These are phyloP conservation scores for Eucalyptus erythrocorys DNA, from an alignment of 345 rosid species.

Conservation along the genomic window DNA sequence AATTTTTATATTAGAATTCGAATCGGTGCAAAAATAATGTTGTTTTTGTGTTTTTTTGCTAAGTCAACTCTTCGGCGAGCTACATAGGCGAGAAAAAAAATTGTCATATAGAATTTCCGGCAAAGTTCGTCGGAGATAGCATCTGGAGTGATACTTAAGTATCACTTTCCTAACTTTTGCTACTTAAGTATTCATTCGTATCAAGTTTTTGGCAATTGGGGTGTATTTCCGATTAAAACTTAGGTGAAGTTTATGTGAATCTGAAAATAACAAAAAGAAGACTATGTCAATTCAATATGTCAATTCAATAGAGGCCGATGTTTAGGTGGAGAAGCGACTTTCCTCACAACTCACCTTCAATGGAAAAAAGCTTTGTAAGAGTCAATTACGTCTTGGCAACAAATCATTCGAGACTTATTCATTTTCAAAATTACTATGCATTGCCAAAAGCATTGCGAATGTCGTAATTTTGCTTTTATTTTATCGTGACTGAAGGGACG, in stretches of 20 bases:
- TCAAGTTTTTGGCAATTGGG: rapidly evolving
- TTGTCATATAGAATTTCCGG: no score
- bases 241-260: neutral
- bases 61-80: rapidly evolving
- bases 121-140: rapidly evolving
- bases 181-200: rapidly evolving
- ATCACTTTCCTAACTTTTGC: no score
- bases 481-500: neutral
- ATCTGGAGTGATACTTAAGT: no score
- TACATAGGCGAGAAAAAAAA: no score
- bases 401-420: neutral
- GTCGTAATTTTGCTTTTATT: neutral
- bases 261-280: no score
- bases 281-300: neutral
- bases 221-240: rapidly evolving
- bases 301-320: neutral
- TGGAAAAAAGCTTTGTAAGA: neutral
- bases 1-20: no score
- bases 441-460: neutral
- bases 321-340: neutral
- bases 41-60: no score
- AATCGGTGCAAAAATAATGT: no score
- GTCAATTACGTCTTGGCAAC: neutral
- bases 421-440: neutral
- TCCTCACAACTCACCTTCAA: neutral